A percentile compares a stretch with the other conserved stretches of the same genome.
Conservation (phyloP, 2,329 filamentous ascomycete species). For the Fusarium sterilihyphosum region DNA sequence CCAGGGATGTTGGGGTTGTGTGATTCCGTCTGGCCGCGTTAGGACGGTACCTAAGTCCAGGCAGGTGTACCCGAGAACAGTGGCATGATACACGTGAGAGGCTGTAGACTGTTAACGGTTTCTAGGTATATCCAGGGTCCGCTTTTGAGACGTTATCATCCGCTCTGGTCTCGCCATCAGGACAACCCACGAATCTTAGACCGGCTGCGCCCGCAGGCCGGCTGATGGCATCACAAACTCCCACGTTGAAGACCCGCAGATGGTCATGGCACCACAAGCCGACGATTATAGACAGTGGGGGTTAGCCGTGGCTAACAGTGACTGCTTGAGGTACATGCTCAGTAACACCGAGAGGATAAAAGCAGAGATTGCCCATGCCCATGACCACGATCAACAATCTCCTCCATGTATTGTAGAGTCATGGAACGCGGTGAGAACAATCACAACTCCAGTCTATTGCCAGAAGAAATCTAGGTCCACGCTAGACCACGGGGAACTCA, state of each 20-base stretch:
- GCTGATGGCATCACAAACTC: conserved; percentile 46
- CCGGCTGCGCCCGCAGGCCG: conserved; percentile 43
- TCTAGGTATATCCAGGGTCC: conserved; percentile 15
- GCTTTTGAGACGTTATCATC: conserved; percentile 43
- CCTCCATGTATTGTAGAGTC: not conserved
- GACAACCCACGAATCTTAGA: conserved; percentile 43
- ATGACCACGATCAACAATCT: not conserved
- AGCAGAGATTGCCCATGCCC: conserved; percentile 10
- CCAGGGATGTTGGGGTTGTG: conserved; percentile 41
- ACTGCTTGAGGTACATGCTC: not conserved
- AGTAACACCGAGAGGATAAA: conserved; percentile 27
- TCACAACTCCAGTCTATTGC: conserved; percentile 1
- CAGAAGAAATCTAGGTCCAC: conserved; percentile 25
- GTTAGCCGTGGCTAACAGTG: not conserved
- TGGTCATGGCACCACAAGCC: conserved; percentile 42
- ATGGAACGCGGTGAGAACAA: conserved; percentile 30
- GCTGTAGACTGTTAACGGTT: conserved; percentile 24
- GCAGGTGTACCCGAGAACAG: conserved; percentile 3
- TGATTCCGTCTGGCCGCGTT: conserved; percentile 39
- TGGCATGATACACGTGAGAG: not conserved
- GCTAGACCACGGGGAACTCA: conserved; percentile 31
- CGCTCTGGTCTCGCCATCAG: conserved; percentile 37
- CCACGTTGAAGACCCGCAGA: conserved; percentile 43
- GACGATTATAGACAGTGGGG: conserved; percentile 37
- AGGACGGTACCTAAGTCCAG: conserved; percentile 23